phyloP scores from a whole-genome alignment of 1,284 basidiomycete genomes.

The Boletus mariae region DNA sequence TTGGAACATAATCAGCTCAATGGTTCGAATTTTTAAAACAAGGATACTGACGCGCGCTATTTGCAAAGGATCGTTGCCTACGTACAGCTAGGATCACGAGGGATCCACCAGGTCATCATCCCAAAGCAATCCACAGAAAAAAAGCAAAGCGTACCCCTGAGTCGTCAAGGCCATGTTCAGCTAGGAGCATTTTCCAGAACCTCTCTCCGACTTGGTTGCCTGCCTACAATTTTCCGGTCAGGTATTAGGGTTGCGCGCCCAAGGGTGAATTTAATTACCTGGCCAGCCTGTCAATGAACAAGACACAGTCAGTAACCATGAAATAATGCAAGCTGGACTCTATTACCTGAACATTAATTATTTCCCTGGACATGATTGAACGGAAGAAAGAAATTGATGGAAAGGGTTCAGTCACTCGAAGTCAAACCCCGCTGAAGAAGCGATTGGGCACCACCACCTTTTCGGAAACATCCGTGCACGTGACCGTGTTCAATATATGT shows the following conservation, averaged over 20 bases:
- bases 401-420: background rate
- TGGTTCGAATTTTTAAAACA: background rate
- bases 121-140: background rate
- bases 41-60: conserved; percentile 39
- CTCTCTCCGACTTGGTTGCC: conserved; percentile 75
- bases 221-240: conserved; percentile 42
- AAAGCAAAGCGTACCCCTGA: conserved; percentile 52
- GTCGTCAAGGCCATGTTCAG: conserved; percentile 73
- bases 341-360: conserved; percentile 60
- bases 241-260: conserved; percentile 13
- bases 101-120: conserved; percentile 27
- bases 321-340: background rate
- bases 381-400: conserved; percentile 14
- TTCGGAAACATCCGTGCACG: conserved; percentile 22
- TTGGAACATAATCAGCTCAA: conserved; percentile 26
- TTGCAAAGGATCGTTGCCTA: conserved; percentile 47
- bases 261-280: conserved; percentile 40
- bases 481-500: conserved; percentile 20
- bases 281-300: conserved; percentile 45
- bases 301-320: conserved; percentile 5
- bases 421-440: conserved; percentile 6
- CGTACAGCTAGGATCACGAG: conserved; percentile 38
- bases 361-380: conserved; percentile 51
- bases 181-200: conserved; percentile 78
- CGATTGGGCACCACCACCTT: conserved; percentile 9